phyloP scores from a whole-genome alignment of 2,329 filamentous ascomycete genomes.

The Diplocarpon mali region DNA sequence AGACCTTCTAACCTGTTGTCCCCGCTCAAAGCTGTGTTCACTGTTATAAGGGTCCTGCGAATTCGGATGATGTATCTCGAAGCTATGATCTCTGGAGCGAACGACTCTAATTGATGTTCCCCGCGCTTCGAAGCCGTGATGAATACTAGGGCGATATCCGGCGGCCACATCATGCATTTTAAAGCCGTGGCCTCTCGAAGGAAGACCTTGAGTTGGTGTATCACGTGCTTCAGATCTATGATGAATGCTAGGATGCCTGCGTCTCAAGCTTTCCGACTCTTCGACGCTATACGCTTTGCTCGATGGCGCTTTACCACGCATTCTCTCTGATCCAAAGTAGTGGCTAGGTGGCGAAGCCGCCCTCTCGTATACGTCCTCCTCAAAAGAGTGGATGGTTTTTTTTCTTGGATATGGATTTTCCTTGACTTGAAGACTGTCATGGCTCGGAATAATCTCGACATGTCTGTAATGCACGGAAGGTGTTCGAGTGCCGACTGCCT shows the following conservation, averaged over 20 bases:
- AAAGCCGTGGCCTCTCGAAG: not conserved
- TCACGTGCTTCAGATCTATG: not conserved
- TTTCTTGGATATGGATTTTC: constrained; percentile 1
- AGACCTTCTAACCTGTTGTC: not conserved
- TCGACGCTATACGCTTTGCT: constrained; percentile 2
- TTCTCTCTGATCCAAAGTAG: not conserved
- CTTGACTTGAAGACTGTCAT: not conserved
- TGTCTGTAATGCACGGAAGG: constrained; percentile 8
- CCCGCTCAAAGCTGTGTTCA: not conserved
- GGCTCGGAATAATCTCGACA: constrained; percentile 2
- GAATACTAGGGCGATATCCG: not conserved
- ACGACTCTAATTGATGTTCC: not conserved
- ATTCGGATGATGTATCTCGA: not conserved
- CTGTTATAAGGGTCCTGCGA: not conserved
- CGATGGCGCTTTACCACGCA: not conserved
- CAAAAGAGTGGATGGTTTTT: not conserved
- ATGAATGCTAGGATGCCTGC: not conserved
- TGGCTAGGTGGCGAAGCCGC: not conserved
- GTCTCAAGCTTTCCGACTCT: not conserved
- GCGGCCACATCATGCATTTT: not conserved
- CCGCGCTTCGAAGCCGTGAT: not conserved
- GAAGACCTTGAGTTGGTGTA: not conserved
- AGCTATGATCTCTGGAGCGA: not conserved
- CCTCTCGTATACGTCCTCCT: not conserved
- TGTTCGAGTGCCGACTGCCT: constrained; percentile 3